Base-by-base conservation (phyloP, 2,329 filamentous ascomycete genomes). In the Fusarium compactum region DNA sequence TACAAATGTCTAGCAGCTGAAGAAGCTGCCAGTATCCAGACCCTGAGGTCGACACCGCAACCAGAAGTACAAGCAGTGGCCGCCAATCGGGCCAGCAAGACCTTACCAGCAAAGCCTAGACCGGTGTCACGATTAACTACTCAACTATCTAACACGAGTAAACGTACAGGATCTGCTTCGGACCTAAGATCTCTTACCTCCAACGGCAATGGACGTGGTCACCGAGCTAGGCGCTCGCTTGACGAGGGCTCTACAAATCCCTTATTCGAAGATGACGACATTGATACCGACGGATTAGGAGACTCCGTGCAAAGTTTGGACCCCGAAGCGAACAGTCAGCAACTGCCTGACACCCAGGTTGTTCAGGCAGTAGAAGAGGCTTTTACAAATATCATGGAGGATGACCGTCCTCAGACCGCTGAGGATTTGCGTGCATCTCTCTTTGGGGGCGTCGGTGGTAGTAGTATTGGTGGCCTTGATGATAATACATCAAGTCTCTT, bases 1-100 rank as follows among this genome's bases (percentile, higher is more conserved):
- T 98, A 96, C 84, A 99, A 99, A 79, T 98, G 95, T 78, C 85
- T 99, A 2, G 94, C 95, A 10, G 92, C 95, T 15, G 93, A 97
- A 75, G 94, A 97, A 80, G 86, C 88, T 44, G 85, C 87, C 3
- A 84, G 77, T 52, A 61, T 73, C 9, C 78, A 78, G 29, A 62
- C 74, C 38, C 62, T 65, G 12, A 67, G 74, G 32, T 55, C 70
- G 16, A 60, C 69, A 45, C 72, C 72, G 3, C 72, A 67, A 6
- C 60, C 59, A 29, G 73, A 75, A 25, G 50, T 61, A 22, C 77
- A 76, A 50, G 66, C 77, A 32, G 72, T 69, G 50, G 67, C 58
- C 15, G 76, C 75, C n/a, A 64, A 50, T 24, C 62, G 62, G 61
- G 55, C 79, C 20, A 78, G 80, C 8, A 78, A 81, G 43, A 81